Base-by-base conservation (phyloP, 495 filamentous ascomycete genomes). In the Hypoxylon perforatum region DNA sequence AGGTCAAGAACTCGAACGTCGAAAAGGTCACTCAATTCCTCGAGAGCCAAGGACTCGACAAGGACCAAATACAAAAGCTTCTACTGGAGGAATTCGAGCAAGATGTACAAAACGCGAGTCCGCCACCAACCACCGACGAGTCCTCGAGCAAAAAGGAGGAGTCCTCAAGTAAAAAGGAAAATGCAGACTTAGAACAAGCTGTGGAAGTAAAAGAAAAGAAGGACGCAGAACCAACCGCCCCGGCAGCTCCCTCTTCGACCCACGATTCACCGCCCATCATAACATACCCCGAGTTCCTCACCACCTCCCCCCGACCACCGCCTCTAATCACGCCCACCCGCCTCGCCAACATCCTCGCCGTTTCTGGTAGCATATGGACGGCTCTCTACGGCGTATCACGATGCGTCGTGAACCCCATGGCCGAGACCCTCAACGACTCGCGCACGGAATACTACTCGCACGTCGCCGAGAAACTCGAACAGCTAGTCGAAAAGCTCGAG, bases 261-360 rank as follows among this genome's bases (percentile, higher is more conserved):
- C 63, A 75, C 70, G 85, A 90, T 62, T 79, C 87, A 18, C 85
- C 92, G 19, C 96, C 94, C n/a, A 93, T 99, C 67, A 90, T 98
- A 71, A 99, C 95, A 21, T 98, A 97, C 78, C 95, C 95, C 47
- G 95, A 99, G 77, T 97, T 97, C 78, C 88, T 98, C 66, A 81
- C 82, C 18, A 91, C 90, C 28, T 87, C 92, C 7, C 65, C 75
- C 0, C 76, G 76, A 3, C 79, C 83, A 12, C 78, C 84, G 10
- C 93, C 95, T 0, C 80, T 98, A 2, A 84, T 98, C 30, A 95
- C 92, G 14, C 85, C 89, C 59, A 80, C 82, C 38, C 87, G 88
- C 39, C 82, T 97, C 35, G 80, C 94, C 49, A 91, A 88, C 74
- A 90, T 93, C 11, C 80, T 94, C 66, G 93, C 97, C 77, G 81